A percentile compares a stretch with the other conserved stretches of the same genome.
phyloP scores from a whole-genome alignment of 352 stramenopile genomes.

The Pythium apleroticum region DNA sequence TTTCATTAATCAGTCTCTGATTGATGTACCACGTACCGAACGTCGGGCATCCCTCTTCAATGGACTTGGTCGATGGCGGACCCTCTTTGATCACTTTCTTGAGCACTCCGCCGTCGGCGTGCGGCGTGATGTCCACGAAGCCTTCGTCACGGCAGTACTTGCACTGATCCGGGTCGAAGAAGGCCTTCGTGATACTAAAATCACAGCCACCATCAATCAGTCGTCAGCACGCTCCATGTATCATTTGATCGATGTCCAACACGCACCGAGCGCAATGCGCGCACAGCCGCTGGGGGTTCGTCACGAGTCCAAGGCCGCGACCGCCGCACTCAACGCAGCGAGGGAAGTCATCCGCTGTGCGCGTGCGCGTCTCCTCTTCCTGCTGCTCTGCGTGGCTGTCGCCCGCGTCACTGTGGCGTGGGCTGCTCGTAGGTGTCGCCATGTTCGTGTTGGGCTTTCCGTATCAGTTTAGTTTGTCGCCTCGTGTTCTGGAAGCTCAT shows the following conservation, averaged over 20 bases:
- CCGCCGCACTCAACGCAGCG: slow-evolving; percentile 71
- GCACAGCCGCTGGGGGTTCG: slow-evolving; percentile 72
- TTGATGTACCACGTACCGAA: slow-evolving; percentile 39
- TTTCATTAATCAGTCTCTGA: not conserved
- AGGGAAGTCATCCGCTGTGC: slow-evolving; percentile 36
- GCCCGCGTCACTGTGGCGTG: slow-evolving; percentile 14
- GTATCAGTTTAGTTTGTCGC: not conserved
- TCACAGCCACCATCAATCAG: not conserved
- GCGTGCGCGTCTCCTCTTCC: not conserved
- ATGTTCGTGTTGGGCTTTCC: slow-evolving; percentile 15
- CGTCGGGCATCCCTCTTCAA: slow-evolving; percentile 84
- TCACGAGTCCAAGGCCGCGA: slow-evolving; percentile 65
- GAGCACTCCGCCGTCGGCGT: slow-evolving; percentile 68
- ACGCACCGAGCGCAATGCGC: slow-evolving; percentile 65
- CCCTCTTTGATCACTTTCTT: slow-evolving; percentile 83
- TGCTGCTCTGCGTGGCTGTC: not conserved
- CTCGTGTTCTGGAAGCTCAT: slow-evolving; percentile 19
- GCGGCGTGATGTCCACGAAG: slow-evolving; percentile 81
- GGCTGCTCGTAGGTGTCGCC: slow-evolving; percentile 23
- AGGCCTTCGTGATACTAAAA: slow-evolving; percentile 54
- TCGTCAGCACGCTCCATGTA: not conserved
- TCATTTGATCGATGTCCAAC: not conserved
- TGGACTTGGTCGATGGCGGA: slow-evolving; percentile 33
- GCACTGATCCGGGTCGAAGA: slow-evolving; percentile 77
- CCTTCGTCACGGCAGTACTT: slow-evolving; percentile 67